A percentile compares a stretch with the other conserved stretches of the same genome.
These are phyloP conservation scores for Coemansia sp. DNA, from an alignment of 192 early-diverging fungal genomes.

Conservation along the genomic window DNA sequence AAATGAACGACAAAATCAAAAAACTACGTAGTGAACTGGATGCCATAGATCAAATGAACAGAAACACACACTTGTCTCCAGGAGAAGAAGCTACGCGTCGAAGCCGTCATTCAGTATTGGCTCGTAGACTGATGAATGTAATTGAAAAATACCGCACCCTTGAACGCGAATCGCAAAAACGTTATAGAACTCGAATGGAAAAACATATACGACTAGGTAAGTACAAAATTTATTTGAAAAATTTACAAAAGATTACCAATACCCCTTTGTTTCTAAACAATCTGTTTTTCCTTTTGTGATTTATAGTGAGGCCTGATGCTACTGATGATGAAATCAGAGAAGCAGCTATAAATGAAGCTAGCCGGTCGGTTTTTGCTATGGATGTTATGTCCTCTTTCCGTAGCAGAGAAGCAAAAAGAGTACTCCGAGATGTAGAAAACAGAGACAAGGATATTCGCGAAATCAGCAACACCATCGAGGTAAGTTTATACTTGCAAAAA, in stretches of 20 bases:
- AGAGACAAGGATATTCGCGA: conserved; percentile 42
- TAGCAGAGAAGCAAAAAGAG: conserved; percentile 35
- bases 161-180: conserved; percentile 45
- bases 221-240: neutral
- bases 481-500: too few relatives aligned
- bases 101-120: conserved; percentile 35
- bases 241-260: too few relatives aligned
- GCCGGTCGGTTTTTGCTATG: conserved; percentile 48
- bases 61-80: conserved; percentile 23
- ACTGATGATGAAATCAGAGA: conserved; percentile 43
- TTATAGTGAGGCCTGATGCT: conserved; percentile 39
- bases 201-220: conserved; percentile 50
- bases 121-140: conserved; percentile 34
- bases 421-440: conserved; percentile 48
- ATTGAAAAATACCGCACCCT: conserved; percentile 43
- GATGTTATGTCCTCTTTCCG: conserved; percentile 47
- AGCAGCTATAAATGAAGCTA: conserved; percentile 30
- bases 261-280: too few relatives aligned
- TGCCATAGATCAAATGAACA: conserved; percentile 41
- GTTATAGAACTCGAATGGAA: conserved; percentile 42
- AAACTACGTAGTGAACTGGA: conserved; percentile 38
- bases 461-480: conserved; percentile 39
- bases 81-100: conserved; percentile 42
- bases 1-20: conserved; percentile 37
- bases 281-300: neutral